Percentiles rank a stretch among this genome's conserved stretches.
Evolutionary conservation across 805 yeast genomes (phyloP).

Genomic region (Nadsonia fulvescens): DNA sequence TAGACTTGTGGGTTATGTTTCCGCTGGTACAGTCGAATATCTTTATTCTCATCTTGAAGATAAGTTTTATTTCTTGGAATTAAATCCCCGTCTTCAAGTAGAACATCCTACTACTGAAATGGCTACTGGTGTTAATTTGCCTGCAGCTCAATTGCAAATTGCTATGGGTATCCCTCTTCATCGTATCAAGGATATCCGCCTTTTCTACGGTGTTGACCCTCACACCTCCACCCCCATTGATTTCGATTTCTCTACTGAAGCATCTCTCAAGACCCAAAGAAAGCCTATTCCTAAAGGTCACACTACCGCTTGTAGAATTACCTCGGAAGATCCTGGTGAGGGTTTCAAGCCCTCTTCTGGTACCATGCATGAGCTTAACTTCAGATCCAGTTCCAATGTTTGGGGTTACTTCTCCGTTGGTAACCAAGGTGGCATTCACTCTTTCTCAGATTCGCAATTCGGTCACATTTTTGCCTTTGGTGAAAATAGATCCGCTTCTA

Average conservation of each 20-base stretch:
- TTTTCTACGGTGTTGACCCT: slow-evolving; percentile 90
- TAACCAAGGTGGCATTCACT: slow-evolving; percentile 91
- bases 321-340: slow-evolving; percentile 98
- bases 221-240: slow-evolving; percentile 81
- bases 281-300: slow-evolving; percentile 95
- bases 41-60: slow-evolving; percentile 86
- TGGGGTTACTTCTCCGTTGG: slow-evolving; percentile 99
- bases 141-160: slow-evolving; percentile 95
- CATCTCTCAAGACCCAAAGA: slow-evolving; percentile 63
- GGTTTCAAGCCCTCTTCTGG: slow-evolving; percentile 99
- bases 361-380: slow-evolving; percentile 84
- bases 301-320: slow-evolving; percentile 97
- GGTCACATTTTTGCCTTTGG: slow-evolving; percentile 99
- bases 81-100: slow-evolving; percentile 96
- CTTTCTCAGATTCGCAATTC: slow-evolving; percentile 95
- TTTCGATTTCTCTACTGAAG: slow-evolving; percentile 65
- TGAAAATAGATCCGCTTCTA: slow-evolving; percentile 92
- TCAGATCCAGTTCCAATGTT: slow-evolving; percentile 91
- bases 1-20: slow-evolving; percentile 89
- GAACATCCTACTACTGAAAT: slow-evolving; percentile 99
- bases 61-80: slow-evolving; percentile 87
- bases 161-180: slow-evolving; percentile 99
- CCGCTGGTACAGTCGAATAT: slow-evolving; percentile 98
- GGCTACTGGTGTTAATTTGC: slow-evolving; percentile 96
- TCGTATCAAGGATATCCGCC: slow-evolving; percentile 80